Percentiles rank a stretch among this genome's conserved stretches.
Conservation (phyloP, 352 stramenopile genomes). For the Pythium insidiosum region DNA sequence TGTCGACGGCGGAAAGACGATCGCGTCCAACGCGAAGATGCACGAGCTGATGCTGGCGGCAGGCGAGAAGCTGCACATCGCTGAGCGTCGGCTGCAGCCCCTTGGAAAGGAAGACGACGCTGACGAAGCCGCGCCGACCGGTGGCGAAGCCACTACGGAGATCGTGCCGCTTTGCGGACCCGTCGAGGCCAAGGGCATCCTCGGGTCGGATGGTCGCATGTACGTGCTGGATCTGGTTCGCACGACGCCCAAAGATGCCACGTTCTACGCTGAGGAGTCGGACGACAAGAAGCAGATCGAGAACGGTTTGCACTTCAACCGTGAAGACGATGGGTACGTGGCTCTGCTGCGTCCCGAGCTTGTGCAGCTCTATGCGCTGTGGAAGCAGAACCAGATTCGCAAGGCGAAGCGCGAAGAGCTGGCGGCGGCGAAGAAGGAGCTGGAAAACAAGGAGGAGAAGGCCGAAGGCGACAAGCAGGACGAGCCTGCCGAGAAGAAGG, state of each 20-base stretch:
- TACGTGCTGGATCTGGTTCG: conserved; percentile 95
- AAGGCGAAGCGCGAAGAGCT: conserved; percentile 44
- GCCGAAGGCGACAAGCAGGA: no score
- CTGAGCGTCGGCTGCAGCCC: conserved; percentile 76
- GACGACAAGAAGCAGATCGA: conserved; percentile 23
- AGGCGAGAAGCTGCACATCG: conserved; percentile 83
- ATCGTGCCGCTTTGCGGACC: conserved; percentile 83
- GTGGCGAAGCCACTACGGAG: conserved; percentile 45
- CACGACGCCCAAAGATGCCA: conserved; percentile 92
- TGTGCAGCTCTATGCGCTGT: conserved; percentile 86
- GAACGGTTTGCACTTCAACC: conserved; percentile 54
- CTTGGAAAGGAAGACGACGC: conserved; percentile 45
- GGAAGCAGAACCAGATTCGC: conserved; percentile 82
- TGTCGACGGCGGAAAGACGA: conserved; percentile 87
- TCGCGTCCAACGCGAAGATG: conserved; percentile 89
- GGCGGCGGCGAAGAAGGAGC: conserved; percentile 16
- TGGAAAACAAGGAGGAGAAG: conserved; percentile 5
- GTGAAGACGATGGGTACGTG: conserved; percentile 83
- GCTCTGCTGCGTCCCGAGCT: conserved; percentile 90
- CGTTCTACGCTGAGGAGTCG: conserved; percentile 59
- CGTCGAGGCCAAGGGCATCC: conserved; percentile 94
- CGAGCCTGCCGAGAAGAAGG: conserved; percentile 17
- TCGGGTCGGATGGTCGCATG: conserved; percentile 88
- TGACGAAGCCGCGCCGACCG: conserved; percentile 26
- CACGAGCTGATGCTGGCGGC: conserved; percentile 85